Percentiles rank a stretch among this genome's conserved stretches.
phyloP scores from a whole-genome alignment of 2,329 filamentous ascomycete species.

The Aspergillus sergii region DNA sequence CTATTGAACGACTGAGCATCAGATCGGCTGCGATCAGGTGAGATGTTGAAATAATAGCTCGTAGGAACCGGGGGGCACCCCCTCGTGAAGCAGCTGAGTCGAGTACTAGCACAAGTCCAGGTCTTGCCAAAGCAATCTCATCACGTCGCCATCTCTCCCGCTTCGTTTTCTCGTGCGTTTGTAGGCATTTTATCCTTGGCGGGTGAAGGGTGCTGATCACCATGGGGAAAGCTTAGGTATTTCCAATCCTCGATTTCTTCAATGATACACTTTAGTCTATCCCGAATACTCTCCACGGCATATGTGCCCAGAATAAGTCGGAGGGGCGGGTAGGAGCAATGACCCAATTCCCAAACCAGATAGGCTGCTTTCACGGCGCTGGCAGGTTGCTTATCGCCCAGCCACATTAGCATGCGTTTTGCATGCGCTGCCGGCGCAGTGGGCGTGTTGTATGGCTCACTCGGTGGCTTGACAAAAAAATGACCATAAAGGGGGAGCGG shows the following conservation, averaged over 20 bases:
- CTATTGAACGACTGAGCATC: neutral
- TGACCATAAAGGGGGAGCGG: conserved; percentile 84
- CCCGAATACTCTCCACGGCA: conserved; percentile 92
- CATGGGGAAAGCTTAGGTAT: conserved; percentile 69
- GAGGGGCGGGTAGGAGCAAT: conserved; percentile 91
- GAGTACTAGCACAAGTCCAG: neutral
- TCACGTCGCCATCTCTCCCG: conserved; percentile 4
- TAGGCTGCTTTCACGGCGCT: conserved; percentile 92
- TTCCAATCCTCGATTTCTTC: conserved; percentile 97
- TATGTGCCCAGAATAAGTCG: conserved; percentile 87
- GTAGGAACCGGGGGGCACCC: neutral
- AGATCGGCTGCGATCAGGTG: neutral
- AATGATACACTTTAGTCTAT: conserved; percentile 84
- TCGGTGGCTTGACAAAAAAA: conserved; percentile 85
- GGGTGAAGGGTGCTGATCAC: conserved; percentile 30
- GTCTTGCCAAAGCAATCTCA: neutral
- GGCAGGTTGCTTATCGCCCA: conserved; percentile 88
- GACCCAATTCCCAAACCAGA: conserved; percentile 89
- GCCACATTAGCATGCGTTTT: conserved; percentile 89
- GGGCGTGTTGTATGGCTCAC: conserved; percentile 75
- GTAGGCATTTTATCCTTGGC: conserved; percentile 10
- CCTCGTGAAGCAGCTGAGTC: neutral
- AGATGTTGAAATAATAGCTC: neutral
- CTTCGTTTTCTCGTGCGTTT: conserved; percentile 2
- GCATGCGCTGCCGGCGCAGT: conserved; percentile 87